Base-by-base conservation (phyloP, 352 stramenopile species). In the Phytophthora quininea region DNA sequence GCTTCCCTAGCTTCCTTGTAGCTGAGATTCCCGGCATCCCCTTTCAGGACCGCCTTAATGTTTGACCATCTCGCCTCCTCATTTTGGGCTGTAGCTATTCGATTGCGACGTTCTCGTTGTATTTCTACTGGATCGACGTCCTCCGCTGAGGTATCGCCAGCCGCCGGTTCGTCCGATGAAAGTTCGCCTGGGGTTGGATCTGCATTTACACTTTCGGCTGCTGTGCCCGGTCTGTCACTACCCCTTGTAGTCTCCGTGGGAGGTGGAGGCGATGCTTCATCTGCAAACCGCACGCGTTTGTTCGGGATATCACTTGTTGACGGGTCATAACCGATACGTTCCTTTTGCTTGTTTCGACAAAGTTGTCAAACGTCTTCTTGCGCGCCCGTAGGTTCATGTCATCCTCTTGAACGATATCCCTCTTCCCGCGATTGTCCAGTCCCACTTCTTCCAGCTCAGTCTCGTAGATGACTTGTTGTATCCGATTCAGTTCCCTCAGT, bases 401-500 rank as follows among this genome's bases (percentile, higher is more conserved):
- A 24, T 24, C 19, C 19, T 24, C 24, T 60, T 48, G 40, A 32
- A 48, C 53, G 3, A 50, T 24, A 33, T 40, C 35, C 10, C 10
- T 40, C 35, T 6, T 42, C 38, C 19, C 29, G 30, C 0, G 42
- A 10, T 50, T 48, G 11, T 51, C 27, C 8, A 57, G 33, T 5
- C 12, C 45, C 9, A 10, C 37, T 10, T 51, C 6, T 14, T 58
- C 53, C 6, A 3, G 0, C 3, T 40, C 33, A 8, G 4, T 6
- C 9, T 58, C 15, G 14, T 63, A 69, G 29, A 69, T 62, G 3
- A 63, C 38, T n/a, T 63, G 46, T 4, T 29, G 10, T 6, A 47
- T 47, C 15, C 40, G 12, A n/a, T 47, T 47, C 12, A 47, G 40
- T 24, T 24, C 12, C 40, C 15, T 47, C 15, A 47, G 12, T 14